A percentile compares a stretch with the other conserved stretches of the same genome.
These are phyloP conservation scores for Globisporangium polare DNA, from an alignment of 352 stramenopile species.

Conservation along the genomic window DNA sequence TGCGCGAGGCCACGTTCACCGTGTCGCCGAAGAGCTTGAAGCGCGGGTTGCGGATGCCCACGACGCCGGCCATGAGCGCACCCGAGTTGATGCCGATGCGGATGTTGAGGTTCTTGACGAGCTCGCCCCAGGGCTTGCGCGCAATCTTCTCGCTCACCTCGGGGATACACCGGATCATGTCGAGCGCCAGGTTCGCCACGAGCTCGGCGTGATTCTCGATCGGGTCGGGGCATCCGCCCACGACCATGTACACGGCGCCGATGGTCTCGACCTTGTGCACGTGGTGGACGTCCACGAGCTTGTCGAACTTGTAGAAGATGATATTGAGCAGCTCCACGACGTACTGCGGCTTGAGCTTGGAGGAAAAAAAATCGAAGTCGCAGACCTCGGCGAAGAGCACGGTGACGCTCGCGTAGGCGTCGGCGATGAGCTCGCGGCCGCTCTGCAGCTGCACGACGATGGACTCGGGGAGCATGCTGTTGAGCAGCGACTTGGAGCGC, in stretches of 20 bases:
- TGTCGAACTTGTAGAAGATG: slow-evolving; percentile 88
- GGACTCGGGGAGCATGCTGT: slow-evolving; percentile 80
- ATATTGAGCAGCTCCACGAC: slow-evolving; percentile 88
- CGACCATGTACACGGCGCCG: slow-evolving; percentile 89
- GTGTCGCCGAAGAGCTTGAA: slow-evolving; percentile 90
- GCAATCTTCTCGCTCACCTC: slow-evolving; percentile 71
- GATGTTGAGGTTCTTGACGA: slow-evolving; percentile 80
- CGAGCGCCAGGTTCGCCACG: slow-evolving; percentile 74
- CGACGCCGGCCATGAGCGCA: slow-evolving; percentile 79
- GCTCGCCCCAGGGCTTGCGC: slow-evolving; percentile 56
- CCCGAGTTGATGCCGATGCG: slow-evolving; percentile 86
- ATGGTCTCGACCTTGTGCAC: slow-evolving; percentile 92
- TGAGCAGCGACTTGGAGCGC: slow-evolving; percentile 72
- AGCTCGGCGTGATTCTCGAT: slow-evolving; percentile 73
- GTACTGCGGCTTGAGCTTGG: slow-evolving; percentile 71
- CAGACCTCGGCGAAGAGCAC: slow-evolving; percentile 81
- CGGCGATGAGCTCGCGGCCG: slow-evolving; percentile 76
- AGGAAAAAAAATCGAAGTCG: slow-evolving; percentile 85
- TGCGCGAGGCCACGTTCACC: slow-evolving; percentile 82
- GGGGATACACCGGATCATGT: slow-evolving; percentile 78
- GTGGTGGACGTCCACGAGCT: slow-evolving; percentile 80
- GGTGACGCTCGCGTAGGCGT: slow-evolving; percentile 71
- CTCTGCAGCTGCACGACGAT: slow-evolving; percentile 75
- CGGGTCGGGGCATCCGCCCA: slow-evolving; percentile 70
- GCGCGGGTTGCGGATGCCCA: slow-evolving; percentile 77